Conservation (phyloP, 2,329 filamentous ascomycete genomes). For the Paraphaeosphaeria minitans region DNA sequence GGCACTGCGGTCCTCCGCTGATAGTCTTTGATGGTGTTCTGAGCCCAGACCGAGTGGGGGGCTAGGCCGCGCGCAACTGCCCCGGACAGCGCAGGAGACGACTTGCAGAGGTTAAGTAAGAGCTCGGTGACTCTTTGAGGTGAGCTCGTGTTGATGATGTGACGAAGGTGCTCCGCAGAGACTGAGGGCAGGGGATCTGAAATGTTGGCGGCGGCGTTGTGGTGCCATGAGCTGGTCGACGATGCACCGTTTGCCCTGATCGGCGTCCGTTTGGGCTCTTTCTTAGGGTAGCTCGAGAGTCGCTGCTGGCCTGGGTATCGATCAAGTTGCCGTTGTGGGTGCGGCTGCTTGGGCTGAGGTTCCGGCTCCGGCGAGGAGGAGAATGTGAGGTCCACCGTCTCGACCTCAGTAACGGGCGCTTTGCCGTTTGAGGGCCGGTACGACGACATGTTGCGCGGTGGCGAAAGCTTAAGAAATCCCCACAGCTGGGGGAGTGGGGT, state of each 20-base stretch:
- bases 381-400: conserved; percentile 33
- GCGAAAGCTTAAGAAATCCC: neutral
- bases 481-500: conserved; percentile 1
- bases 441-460: conserved; percentile 1
- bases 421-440: neutral
- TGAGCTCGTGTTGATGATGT: conserved; percentile 33
- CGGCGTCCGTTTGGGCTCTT: conserved; percentile 15
- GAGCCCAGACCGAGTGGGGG: conserved; percentile 36
- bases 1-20: neutral
- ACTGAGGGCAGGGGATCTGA: conserved; percentile 17
- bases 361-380: conserved; percentile 29
- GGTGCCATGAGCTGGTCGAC: neutral
- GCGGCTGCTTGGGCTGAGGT: conserved; percentile 13
- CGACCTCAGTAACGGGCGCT: conserved; percentile 5
- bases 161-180: conserved; percentile 30
- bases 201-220: neutral
- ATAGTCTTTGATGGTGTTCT: conserved; percentile 15
- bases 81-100: conserved; percentile 40
- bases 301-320: conserved; percentile 17
- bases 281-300: conserved; percentile 14
- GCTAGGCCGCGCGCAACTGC: conserved; percentile 40
- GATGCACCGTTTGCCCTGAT: neutral
- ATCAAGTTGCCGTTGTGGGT: conserved; percentile 5
- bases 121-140: conserved; percentile 24
- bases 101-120: conserved; percentile 35